phyloP scores from a whole-genome alignment of 2,329 filamentous ascomycete genomes.

The Cladobotryum mycophilum region DNA sequence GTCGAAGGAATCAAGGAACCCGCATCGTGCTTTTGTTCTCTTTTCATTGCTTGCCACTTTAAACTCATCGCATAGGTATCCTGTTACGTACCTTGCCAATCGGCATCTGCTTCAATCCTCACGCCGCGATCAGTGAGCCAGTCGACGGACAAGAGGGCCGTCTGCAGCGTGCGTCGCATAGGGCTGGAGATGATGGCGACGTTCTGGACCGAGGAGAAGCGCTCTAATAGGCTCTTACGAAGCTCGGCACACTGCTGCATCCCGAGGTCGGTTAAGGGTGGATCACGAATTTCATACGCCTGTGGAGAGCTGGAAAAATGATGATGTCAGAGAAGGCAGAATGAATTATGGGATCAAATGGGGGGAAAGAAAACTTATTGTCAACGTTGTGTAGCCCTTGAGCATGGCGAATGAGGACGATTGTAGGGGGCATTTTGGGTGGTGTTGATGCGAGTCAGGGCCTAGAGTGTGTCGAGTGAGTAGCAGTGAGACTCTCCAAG shows the following conservation, averaged over 20 bases:
- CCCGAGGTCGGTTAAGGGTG: conserved; percentile 44
- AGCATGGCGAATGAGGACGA: conserved; percentile 86
- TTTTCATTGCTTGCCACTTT: too few species aligned
- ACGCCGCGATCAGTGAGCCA: conserved; percentile 52
- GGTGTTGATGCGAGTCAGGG: background rate
- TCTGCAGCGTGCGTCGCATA: conserved; percentile 61
- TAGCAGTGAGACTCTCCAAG: background rate
- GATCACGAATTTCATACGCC: conserved; percentile 44
- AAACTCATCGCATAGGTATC: conserved; percentile 3
- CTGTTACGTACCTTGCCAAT: conserved; percentile 52
- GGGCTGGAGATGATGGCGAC: conserved; percentile 55
- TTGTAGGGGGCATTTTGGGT: conserved; percentile 42
- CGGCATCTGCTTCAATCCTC: conserved; percentile 50
- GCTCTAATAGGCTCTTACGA: conserved; percentile 34
- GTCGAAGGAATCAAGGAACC: background rate
- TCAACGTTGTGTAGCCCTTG: conserved; percentile 56
- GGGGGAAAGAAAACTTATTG: conserved; percentile 35
- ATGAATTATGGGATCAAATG: background rate
- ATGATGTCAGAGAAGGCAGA: conserved; percentile 9
- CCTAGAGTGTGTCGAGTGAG: too few species aligned
- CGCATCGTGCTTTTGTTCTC: background rate
- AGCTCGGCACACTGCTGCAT: conserved; percentile 42
- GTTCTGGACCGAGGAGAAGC: conserved; percentile 27
- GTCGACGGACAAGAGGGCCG: conserved; percentile 50
- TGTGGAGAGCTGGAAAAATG: conserved; percentile 24